Conservation (phyloP, 1,284 basidiomycete species). For the Serendipita sp. region DNA sequence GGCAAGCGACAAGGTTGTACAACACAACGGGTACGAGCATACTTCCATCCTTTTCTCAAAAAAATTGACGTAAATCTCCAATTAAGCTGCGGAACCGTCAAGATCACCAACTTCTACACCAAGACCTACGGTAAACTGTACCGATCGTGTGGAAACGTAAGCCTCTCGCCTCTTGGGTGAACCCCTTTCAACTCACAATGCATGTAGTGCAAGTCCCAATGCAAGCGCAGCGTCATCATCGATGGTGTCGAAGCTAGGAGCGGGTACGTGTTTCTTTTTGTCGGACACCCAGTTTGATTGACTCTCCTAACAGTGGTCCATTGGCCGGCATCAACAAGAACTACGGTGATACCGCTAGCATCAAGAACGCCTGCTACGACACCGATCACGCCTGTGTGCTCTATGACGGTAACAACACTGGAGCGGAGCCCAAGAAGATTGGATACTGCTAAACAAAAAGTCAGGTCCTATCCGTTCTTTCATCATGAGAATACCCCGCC, state of each 20-base stretch:
- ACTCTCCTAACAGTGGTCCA: too few relatives aligned
- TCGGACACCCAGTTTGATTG: background rate
- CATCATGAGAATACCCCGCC: too few relatives aligned
- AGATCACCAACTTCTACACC: slow-evolving; percentile 26
- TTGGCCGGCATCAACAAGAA: slow-evolving; percentile 4
- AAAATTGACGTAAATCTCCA: too few relatives aligned
- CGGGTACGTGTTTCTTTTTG: background rate
- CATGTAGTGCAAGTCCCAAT: background rate
- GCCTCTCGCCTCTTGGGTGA: background rate
- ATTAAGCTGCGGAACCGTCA: background rate
- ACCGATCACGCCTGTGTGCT: background rate
- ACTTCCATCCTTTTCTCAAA: too few relatives aligned
- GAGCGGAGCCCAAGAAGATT: background rate
- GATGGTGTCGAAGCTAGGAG: background rate
- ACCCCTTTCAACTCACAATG: background rate
- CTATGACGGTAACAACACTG: background rate
- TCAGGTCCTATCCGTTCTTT: too few relatives aligned
- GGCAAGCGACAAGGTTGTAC: slow-evolving; percentile 23
- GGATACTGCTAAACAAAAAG: background rate
- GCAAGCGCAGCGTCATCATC: background rate
- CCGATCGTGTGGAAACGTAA: slow-evolving; percentile 22
- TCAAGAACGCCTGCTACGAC: slow-evolving; percentile 5
- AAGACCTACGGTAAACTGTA: slow-evolving; percentile 27
- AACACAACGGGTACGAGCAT: slow-evolving; percentile 22
- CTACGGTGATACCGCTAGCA: slow-evolving; percentile 11